Evolutionary conservation across 2,329 filamentous ascomycete species (phyloP).

Genomic region (Knufia petricola): DNA sequence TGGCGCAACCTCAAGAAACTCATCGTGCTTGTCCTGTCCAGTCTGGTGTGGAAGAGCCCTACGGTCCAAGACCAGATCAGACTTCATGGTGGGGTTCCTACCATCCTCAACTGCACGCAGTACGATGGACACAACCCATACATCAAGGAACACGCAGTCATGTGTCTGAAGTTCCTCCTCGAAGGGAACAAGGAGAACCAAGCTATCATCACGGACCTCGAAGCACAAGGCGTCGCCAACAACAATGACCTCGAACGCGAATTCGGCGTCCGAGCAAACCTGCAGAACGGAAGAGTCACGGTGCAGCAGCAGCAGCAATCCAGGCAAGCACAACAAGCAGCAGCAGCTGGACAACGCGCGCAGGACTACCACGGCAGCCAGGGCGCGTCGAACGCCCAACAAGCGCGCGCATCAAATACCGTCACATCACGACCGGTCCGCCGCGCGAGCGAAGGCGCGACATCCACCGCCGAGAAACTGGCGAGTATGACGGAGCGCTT

Average conservation of each 20-base stretch:
- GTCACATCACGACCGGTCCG: slow-evolving; percentile 1
- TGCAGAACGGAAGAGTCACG: slow-evolving; percentile 32
- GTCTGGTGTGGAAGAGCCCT: slow-evolving; percentile 76
- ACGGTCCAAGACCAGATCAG: slow-evolving; percentile 83
- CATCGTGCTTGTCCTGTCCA: slow-evolving; percentile 80
- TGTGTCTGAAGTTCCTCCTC: slow-evolving; percentile 67
- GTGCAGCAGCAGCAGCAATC: slow-evolving; percentile 2
- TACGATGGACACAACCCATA: slow-evolving; percentile 93
- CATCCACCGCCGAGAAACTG: slow-evolving; percentile 3
- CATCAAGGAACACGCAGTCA: slow-evolving; percentile 80
- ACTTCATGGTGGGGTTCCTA: slow-evolving; percentile 73
- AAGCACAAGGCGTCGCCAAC: slow-evolving; percentile 34
- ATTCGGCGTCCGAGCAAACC: slow-evolving; percentile 33
- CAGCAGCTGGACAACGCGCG: background rate
- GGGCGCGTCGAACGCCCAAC: background rate
- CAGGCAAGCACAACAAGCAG: background rate
- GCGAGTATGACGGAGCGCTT: slow-evolving; percentile 7
- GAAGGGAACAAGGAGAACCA: slow-evolving; percentile 45
- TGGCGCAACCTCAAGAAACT: slow-evolving; percentile 85
- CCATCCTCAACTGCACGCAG: slow-evolving; percentile 76
- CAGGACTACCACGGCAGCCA: background rate
- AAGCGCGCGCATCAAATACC: background rate
- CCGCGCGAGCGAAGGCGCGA: background rate
- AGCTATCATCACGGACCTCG: slow-evolving; percentile 42
- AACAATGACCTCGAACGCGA: slow-evolving; percentile 15